Conservation (phyloP, 208 protist species). For the Crithidia sp. region DNA sequence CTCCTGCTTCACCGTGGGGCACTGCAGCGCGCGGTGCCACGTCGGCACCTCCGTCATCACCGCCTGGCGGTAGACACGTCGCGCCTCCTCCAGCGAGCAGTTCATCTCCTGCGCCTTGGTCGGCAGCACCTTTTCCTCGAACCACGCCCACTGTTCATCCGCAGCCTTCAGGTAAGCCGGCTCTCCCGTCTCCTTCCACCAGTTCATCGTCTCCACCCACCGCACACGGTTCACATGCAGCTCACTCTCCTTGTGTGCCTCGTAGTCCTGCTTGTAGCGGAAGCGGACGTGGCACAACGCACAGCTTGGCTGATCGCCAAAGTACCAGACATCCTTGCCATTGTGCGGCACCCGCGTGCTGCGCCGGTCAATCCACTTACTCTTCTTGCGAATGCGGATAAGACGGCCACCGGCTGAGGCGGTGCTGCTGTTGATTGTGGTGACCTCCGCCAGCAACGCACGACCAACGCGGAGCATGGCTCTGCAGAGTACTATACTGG, state of each 20-base stretch:
- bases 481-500: background rate
- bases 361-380: slow-evolving; percentile 88
- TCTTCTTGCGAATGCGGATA: slow-evolving; percentile 90
- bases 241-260: slow-evolving; percentile 91
- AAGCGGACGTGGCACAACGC: slow-evolving; percentile 89
- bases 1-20: slow-evolving; percentile 60
- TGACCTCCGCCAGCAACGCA: slow-evolving; percentile 62
- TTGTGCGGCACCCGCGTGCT: slow-evolving; percentile 86
- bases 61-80: slow-evolving; percentile 52
- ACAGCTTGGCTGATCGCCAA: slow-evolving; percentile 89
- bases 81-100: slow-evolving; percentile 58
- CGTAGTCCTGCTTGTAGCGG: slow-evolving; percentile 92
- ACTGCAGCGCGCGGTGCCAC: slow-evolving; percentile 78
- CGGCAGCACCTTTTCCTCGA: slow-evolving; percentile 69
- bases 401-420: slow-evolving; percentile 77
- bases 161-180: slow-evolving; percentile 58
- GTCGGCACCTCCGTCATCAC: slow-evolving; percentile 67
- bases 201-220: slow-evolving; percentile 88
- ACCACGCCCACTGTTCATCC: slow-evolving; percentile 78
- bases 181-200: slow-evolving; percentile 82
- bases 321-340: slow-evolving; percentile 86
- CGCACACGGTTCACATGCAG: slow-evolving; percentile 83
- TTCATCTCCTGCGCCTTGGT: slow-evolving; percentile 64
- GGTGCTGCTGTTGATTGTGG: slow-evolving; percentile 79
- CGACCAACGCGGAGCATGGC: slow-evolving; percentile 48